phyloP scores from a whole-genome alignment of 2,329 filamentous ascomycete genomes.

The Stagonosporopsis vannaccii region DNA sequence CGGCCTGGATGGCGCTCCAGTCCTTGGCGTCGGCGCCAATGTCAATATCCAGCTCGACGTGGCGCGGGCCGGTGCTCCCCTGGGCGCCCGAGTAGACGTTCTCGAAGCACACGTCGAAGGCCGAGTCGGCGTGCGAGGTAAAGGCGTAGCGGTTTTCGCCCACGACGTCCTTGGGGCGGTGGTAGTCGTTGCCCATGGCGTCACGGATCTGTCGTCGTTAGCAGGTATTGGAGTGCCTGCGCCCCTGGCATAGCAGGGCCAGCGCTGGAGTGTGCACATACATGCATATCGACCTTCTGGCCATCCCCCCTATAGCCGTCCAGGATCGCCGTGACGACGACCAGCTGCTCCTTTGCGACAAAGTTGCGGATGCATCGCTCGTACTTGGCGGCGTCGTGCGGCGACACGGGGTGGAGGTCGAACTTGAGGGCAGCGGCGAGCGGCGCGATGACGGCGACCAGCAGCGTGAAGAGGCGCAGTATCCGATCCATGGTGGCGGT shows the following conservation, averaged over 20 bases:
- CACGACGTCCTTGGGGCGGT: constrained; percentile 85
- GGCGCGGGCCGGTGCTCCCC: constrained; percentile 60
- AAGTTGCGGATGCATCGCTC: constrained; percentile 97
- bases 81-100: constrained; percentile 70
- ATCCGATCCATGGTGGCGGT: constrained; percentile 44
- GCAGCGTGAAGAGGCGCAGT: constrained; percentile 40
- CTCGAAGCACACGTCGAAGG: constrained; percentile 97
- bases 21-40: constrained; percentile 97
- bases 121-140: constrained; percentile 87
- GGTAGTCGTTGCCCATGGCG: constrained; percentile 94
- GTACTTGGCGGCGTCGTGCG: constrained; percentile 68
- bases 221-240: background rate
- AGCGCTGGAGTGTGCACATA: constrained; percentile 56
- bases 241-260: background rate
- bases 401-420: constrained; percentile 77
- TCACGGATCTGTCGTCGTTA: constrained; percentile 77
- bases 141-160: constrained; percentile 95
- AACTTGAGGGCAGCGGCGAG: constrained; percentile 80
- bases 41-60: constrained; percentile 91
- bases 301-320: constrained; percentile 89
- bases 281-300: constrained; percentile 92
- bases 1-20: constrained; percentile 94
- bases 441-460: constrained; percentile 52
- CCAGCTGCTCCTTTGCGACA: constrained; percentile 87
- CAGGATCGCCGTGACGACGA: constrained; percentile 91